A percentile compares a stretch with the other conserved stretches of the same genome.
phyloP scores from a whole-genome alignment of 805 yeast species.

The Ogataea philodendri region DNA sequence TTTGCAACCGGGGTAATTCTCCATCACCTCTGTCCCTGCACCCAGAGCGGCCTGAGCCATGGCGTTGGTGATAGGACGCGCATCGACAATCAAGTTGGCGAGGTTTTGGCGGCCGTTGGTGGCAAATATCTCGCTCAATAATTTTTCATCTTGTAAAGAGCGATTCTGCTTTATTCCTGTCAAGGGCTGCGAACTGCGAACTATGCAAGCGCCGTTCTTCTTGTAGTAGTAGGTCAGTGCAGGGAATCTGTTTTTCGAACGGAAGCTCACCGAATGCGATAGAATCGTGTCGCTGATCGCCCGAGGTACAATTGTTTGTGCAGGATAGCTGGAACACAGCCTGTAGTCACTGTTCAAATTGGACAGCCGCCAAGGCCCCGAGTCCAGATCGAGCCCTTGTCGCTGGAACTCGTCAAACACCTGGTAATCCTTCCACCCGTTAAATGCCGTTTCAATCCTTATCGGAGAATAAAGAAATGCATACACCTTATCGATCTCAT shows the following conservation, averaged over 20 bases:
- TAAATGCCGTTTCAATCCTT: conserved; percentile 55
- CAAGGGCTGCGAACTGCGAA: conserved; percentile 89
- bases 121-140: conserved; percentile 69
- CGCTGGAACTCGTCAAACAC: conserved; percentile 64
- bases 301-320: conserved; percentile 64
- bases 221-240: conserved; percentile 73
- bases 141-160: conserved; percentile 86
- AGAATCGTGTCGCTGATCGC: conserved; percentile 77
- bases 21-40: conserved; percentile 96
- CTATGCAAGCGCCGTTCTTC: conserved; percentile 70
- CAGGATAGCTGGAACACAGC: conserved; percentile 77
- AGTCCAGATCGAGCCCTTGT: conserved; percentile 48
- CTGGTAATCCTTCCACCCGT: conserved; percentile 75
- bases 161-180: conserved; percentile 86
- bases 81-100: conserved; percentile 75
- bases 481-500: conserved; percentile 58
- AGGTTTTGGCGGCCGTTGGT: conserved; percentile 43
- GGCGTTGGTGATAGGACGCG: conserved; percentile 91
- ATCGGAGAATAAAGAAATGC: conserved; percentile 83
- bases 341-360: conserved; percentile 60
- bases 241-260: conserved; percentile 86
- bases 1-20: conserved; percentile 68
- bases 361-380: conserved; percentile 65
- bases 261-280: conserved; percentile 76
- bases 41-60: conserved; percentile 96